Evolutionary conservation across 2,329 filamentous ascomycete species (phyloP).

Genomic region (Fusarium neocosmosporiellum): DNA sequence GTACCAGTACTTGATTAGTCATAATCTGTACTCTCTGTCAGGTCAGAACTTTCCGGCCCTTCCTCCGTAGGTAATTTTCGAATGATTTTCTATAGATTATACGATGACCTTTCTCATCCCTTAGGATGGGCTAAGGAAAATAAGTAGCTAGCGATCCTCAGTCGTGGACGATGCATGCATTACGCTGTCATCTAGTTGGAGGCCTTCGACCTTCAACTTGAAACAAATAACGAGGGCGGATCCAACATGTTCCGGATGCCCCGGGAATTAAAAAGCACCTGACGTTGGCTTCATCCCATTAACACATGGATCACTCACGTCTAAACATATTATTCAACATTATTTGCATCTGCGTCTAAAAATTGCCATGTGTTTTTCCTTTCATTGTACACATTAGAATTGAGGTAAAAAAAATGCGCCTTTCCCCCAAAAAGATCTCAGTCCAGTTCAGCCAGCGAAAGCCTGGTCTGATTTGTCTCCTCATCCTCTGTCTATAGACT

Average conservation of each 20-base stretch:
- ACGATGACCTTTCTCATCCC: not conserved
- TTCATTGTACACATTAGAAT: constrained; percentile 46
- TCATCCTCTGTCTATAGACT: constrained; percentile 28
- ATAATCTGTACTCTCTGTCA: too few species aligned
- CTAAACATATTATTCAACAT: constrained; percentile 18
- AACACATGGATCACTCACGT: not conserved
- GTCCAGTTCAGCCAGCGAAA: constrained; percentile 40
- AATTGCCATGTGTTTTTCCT: constrained; percentile 40
- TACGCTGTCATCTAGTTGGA: not conserved
- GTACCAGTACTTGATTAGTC: too few species aligned
- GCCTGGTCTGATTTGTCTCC: constrained; percentile 25
- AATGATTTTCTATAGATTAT: not conserved
- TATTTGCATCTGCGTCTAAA: constrained; percentile 40
- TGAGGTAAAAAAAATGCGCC: constrained; percentile 33
- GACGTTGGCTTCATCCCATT: not conserved
- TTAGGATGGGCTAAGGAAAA: not conserved
- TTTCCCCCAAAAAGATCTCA: constrained; percentile 27
- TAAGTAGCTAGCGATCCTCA: not conserved
- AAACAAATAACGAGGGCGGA: not conserved
- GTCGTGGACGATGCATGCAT: not conserved
- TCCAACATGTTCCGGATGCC: not conserved
- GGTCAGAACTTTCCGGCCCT: too few species aligned
- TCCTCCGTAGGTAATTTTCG: not conserved
- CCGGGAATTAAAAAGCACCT: not conserved
- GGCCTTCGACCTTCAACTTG: not conserved